Percentiles rank a stretch among this genome's conserved stretches.
phyloP scores from a whole-genome alignment of 192 early-diverging fungal genomes.

The Coemansia interrupta region DNA sequence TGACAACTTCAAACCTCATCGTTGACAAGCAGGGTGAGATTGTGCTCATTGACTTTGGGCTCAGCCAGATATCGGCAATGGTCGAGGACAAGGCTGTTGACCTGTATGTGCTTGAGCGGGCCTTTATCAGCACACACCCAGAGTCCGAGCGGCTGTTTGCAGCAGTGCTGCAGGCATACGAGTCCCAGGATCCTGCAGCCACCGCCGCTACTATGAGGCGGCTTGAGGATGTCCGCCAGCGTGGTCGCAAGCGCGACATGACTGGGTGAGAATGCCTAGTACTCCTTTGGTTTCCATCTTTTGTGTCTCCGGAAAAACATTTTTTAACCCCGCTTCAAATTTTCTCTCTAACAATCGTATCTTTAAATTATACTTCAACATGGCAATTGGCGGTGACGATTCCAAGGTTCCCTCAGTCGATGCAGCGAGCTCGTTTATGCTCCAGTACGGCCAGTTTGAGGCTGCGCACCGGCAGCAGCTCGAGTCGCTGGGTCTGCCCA shows the following conservation, averaged over 20 bases:
- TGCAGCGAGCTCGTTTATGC: conserved; percentile 29
- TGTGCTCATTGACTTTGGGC: conserved; percentile 93
- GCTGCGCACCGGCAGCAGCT: conserved; percentile 42
- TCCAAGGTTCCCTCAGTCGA: conserved; percentile 19
- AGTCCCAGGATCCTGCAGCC: conserved; percentile 57
- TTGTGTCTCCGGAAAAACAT: not conserved
- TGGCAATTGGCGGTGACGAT: conserved; percentile 7
- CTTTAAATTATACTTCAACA: not conserved
- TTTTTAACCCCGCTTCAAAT: not conserved
- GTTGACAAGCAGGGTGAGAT: conserved; percentile 50
- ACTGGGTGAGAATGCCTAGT: conserved; percentile 54
- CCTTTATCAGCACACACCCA: conserved; percentile 90
- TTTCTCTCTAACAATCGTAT: not conserved
- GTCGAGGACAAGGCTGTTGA: conserved; percentile 97
- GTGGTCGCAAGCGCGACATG: conserved; percentile 82
- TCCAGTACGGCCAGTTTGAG: conserved; percentile 43
- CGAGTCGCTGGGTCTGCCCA: conserved; percentile 38
- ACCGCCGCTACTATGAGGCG: conserved; percentile 51
- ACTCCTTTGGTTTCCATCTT: not conserved
- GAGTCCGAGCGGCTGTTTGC: conserved; percentile 75
- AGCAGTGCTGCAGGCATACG: conserved; percentile 68
- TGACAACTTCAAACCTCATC: conserved; percentile 95
- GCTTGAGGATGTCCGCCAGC: conserved; percentile 76
- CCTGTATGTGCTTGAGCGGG: conserved; percentile 95
- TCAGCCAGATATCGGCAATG: conserved; percentile 79